Conservation (phyloP, 352 stramenopile genomes). For the Globisporangium emineosum region DNA sequence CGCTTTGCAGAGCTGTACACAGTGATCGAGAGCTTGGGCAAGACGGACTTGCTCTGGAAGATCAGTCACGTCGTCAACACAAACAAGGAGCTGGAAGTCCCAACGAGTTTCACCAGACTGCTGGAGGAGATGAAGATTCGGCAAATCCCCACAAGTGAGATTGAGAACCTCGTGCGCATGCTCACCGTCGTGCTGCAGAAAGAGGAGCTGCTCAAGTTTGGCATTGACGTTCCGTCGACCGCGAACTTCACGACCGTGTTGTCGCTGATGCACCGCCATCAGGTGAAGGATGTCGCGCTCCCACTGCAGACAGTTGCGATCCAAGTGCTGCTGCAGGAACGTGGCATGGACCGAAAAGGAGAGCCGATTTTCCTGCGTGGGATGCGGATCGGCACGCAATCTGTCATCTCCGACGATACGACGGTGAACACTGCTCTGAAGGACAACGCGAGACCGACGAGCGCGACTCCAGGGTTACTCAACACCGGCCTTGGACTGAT, state of each 20-base stretch:
- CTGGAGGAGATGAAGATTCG: constrained; percentile 54
- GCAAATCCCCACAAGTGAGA: constrained; percentile 47
- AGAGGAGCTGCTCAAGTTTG: constrained; percentile 37
- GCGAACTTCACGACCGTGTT: constrained; percentile 47
- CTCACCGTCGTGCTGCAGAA: constrained; percentile 63
- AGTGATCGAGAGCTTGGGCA: constrained; percentile 60
- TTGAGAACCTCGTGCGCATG: constrained; percentile 54
- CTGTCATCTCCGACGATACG: constrained; percentile 20
- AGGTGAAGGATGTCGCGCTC: constrained; percentile 50
- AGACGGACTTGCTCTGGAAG: constrained; percentile 74
- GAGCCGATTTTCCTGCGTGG: constrained; percentile 56
- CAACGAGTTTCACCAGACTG: constrained; percentile 37
- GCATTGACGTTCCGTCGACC: constrained; percentile 43
- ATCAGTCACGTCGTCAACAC: constrained; percentile 61
- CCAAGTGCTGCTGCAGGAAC: constrained; percentile 41
- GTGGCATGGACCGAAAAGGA: constrained; percentile 58
- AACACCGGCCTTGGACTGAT: constrained; percentile 58
- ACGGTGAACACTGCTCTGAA: neutral
- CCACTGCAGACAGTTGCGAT: constrained; percentile 38
- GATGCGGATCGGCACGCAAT: constrained; percentile 60
- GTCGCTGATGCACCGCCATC: constrained; percentile 50
- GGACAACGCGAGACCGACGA: neutral
- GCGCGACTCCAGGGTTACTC: constrained; percentile 14
- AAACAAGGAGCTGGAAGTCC: constrained; percentile 54
- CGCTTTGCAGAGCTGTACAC: constrained; percentile 62